Base-by-base conservation (phyloP, 2,329 filamentous ascomycete genomes). In the Penicillium thymicola region DNA sequence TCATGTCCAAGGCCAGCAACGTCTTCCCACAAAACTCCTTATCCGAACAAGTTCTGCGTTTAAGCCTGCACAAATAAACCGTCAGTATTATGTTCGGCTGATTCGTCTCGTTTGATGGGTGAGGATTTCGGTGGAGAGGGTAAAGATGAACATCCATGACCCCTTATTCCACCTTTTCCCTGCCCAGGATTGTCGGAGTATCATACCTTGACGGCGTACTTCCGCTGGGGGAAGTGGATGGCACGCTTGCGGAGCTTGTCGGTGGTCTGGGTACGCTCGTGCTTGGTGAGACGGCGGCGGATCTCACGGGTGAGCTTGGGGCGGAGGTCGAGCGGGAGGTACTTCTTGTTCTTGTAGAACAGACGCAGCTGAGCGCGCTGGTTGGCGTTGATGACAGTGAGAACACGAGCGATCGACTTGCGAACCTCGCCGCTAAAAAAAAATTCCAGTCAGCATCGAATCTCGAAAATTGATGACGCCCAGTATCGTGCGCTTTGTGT, bases 271-370 rank as follows among this genome's bases (percentile, higher is more conserved):
- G 86, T 84, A 73, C 89, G 87, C 82, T 99, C 93, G 85, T 95
- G 86, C 79, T 90, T 88, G 76, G 89, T 93, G 82, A 99, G 85
- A 76, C 90, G 86, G 84, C 95, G 90, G 77, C 94, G 92, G 82
- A 97, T 95, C 77, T 92, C 94, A 75, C 94, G 92, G 77, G 94
- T 99, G 85, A 94, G 88, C 90, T 97, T 97, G 78, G 92, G 81
- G 81, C 94, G 90, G 84, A 99, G 92, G 81, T 99, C 95, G 78
- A 99, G 91, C 67, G 94, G 94, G 66, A 92, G 82, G 87, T 97
- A 97, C 86, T 97, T 97, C 90, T 97, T 97, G 88, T 89, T 89
- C 87, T 96, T 95, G 88, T 99, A 99, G 89, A 97, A 97, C 70
- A 97, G 85, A 74, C 92, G 92, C 75, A 99, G 91, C 84, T 97